A percentile compares a stretch with the other conserved stretches of the same genome.
Evolutionary conservation across 2,329 filamentous ascomycete genomes (phyloP).

Genomic region (Monilinia laxa): DNA sequence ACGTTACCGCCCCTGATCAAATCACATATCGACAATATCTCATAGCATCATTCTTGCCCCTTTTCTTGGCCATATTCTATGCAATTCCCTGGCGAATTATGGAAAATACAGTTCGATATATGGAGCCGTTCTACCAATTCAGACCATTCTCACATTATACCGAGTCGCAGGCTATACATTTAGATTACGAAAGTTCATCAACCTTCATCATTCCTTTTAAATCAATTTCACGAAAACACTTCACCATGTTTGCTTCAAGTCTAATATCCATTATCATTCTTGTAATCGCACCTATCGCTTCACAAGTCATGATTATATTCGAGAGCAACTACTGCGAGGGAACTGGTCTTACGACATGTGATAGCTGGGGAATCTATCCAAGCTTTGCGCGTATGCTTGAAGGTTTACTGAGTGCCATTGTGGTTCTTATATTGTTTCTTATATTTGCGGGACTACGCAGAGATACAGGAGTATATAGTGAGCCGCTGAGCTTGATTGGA

Average conservation of each 20-base stretch:
- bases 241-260: neutral
- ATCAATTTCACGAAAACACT: neutral
- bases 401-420: neutral
- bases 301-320: neutral
- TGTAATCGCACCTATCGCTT: neutral
- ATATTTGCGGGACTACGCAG: neutral
- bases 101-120: neutral
- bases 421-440: neutral
- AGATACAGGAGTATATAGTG: neutral
- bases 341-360: neutral
- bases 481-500: slow-evolving; percentile 9
- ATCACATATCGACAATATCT: slow-evolving; percentile 13
- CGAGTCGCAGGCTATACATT: neutral
- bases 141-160: neutral
- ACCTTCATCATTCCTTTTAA: slow-evolving; percentile 1
- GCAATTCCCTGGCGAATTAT: slow-evolving; percentile 10
- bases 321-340: neutral
- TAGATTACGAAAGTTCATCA: slow-evolving; percentile 8
- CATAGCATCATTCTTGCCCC: slow-evolving; percentile 10
- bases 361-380: slow-evolving; percentile 7
- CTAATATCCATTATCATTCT: neutral
- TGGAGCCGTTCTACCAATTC: slow-evolving; percentile 12
- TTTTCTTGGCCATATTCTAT: slow-evolving; percentile 1
- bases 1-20: neutral
- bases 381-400: neutral